Percentiles rank a stretch among this genome's conserved stretches.
Evolutionary conservation across 164 flowering plant species (phyloP).

Genomic region (Dillenia turbinata): DNA sequence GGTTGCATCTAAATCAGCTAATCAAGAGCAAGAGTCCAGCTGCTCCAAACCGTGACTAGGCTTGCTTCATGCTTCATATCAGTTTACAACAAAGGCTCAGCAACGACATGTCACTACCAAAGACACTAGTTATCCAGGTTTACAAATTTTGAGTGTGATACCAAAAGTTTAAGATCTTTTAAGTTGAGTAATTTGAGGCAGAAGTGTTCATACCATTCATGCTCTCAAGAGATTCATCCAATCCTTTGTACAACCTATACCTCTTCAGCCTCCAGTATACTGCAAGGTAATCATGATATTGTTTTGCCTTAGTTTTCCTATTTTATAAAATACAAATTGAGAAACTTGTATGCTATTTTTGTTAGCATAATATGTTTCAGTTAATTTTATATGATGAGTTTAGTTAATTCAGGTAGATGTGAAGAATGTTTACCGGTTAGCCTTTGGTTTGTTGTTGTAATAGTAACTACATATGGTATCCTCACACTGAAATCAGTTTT

Average conservation of each 20-base stretch:
- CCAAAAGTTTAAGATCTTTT: slow-evolving; percentile 9
- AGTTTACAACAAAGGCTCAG: slow-evolving; percentile 1
- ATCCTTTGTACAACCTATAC: slow-evolving; percentile 11
- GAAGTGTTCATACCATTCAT: slow-evolving; percentile 18
- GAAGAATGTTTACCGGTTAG: too few relatives aligned
- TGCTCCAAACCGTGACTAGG: slow-evolving; percentile 25
- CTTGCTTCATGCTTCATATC: slow-evolving; percentile 7
- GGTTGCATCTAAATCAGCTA: slow-evolving; percentile 32
- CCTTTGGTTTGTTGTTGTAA: too few relatives aligned
- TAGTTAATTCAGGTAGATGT: too few relatives aligned
- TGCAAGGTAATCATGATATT: slow-evolving; percentile 20
- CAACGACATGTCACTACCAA: slow-evolving; percentile 10
- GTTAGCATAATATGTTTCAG: too few relatives aligned
- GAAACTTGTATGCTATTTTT: too few relatives aligned
- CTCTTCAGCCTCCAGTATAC: slow-evolving; percentile 3
- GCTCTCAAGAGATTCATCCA: slow-evolving; percentile 15
- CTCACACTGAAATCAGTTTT: too few relatives aligned
- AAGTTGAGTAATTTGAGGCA: slow-evolving; percentile 15
- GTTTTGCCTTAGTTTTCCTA: background rate
- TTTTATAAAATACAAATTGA: background rate
- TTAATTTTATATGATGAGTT: too few relatives aligned
- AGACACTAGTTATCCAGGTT: slow-evolving; percentile 4
- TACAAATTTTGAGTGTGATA: slow-evolving; percentile 13
- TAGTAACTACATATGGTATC: too few relatives aligned
- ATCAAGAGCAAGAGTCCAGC: slow-evolving; percentile 38